A percentile compares a stretch with the other conserved stretches of the same genome.
These are phyloP conservation scores for Orbilia javanica DNA, from an alignment of 2,329 filamentous ascomycete genomes.

Conservation along the genomic window DNA sequence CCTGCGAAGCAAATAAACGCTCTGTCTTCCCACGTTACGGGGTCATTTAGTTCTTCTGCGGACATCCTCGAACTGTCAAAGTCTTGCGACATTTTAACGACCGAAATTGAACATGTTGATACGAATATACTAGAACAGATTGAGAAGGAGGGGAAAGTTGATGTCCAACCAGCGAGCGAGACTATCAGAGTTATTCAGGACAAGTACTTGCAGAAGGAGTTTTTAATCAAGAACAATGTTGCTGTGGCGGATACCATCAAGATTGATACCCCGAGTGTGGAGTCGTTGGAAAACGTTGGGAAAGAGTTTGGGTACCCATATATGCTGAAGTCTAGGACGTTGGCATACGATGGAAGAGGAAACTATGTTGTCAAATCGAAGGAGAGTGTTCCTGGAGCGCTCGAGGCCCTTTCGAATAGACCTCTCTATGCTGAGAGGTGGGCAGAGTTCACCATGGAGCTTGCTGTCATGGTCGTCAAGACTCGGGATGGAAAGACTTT, in stretches of 20 bases:
- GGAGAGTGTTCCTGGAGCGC: constrained; percentile 74
- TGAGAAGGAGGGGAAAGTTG: constrained; percentile 72
- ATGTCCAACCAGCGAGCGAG: constrained; percentile 84
- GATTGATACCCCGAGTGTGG: constrained; percentile 71
- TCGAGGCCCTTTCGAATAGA: constrained; percentile 76
- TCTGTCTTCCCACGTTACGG: constrained; percentile 79
- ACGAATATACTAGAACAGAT: constrained; percentile 90
- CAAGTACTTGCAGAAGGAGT: constrained; percentile 90
- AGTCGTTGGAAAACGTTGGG: constrained; percentile 75
- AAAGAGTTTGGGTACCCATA: constrained; percentile 80
- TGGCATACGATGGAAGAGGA: constrained; percentile 91
- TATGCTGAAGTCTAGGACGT: constrained; percentile 91
- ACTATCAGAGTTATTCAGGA: constrained; percentile 92
- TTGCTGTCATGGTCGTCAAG: constrained; percentile 94
- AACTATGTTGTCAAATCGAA: constrained; percentile 75
- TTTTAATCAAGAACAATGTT: constrained; percentile 77
- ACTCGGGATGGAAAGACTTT: constrained; percentile 76
- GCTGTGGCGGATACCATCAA: constrained; percentile 77
- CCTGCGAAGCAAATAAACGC: constrained; percentile 89
- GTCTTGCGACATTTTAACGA: constrained; percentile 83
- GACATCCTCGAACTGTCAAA: constrained; percentile 84
- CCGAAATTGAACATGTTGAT: constrained; percentile 96
- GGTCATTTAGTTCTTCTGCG: constrained; percentile 86
- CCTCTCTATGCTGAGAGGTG: constrained; percentile 91
- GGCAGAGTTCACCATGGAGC: constrained; percentile 84